These are phyloP conservation scores for Blastomyces percursus DNA, from an alignment of 2,329 filamentous ascomycete genomes.

Conservation along the genomic window DNA sequence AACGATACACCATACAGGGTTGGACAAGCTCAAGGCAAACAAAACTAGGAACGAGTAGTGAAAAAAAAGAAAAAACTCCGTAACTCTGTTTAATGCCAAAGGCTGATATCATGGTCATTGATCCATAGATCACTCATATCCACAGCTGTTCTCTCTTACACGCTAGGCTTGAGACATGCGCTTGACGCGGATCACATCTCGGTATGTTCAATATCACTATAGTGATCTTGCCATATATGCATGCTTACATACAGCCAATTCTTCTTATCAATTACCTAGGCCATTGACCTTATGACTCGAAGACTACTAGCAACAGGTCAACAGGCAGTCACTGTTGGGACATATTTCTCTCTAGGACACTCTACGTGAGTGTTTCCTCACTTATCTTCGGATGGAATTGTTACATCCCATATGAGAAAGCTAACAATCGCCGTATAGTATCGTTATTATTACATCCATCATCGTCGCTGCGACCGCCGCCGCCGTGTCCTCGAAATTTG, in stretches of 20 bases:
- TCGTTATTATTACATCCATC: constrained; percentile 81
- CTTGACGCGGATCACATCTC: constrained; percentile 91
- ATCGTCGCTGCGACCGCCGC: constrained; percentile 86
- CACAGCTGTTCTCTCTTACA: constrained; percentile 75
- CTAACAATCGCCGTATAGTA: constrained; percentile 29
- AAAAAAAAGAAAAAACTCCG: background rate
- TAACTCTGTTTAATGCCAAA: background rate
- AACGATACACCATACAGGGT: constrained; percentile 1
- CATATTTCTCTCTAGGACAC: constrained; percentile 88
- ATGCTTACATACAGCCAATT: constrained; percentile 19
- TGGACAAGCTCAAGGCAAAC: background rate
- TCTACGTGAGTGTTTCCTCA: constrained; percentile 48
- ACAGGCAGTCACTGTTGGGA: constrained; percentile 80
- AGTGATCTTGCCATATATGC: background rate
- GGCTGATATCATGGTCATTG: background rate
- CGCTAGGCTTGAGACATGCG: constrained; percentile 83
- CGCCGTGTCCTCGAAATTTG: constrained; percentile 69
- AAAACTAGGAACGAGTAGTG: background rate
- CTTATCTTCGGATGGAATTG: background rate
- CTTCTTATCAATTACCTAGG: constrained; percentile 30
- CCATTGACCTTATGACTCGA: constrained; percentile 91
- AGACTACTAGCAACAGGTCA: constrained; percentile 77
- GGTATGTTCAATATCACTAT: constrained; percentile 23
- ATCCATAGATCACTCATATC: constrained; percentile 52
- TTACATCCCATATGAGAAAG: background rate